A percentile compares a stretch with the other conserved stretches of the same genome.
Evolutionary conservation across 73 alveolate genomes (phyloP).

Genomic region (Paramecium tetraurelia): DNA sequence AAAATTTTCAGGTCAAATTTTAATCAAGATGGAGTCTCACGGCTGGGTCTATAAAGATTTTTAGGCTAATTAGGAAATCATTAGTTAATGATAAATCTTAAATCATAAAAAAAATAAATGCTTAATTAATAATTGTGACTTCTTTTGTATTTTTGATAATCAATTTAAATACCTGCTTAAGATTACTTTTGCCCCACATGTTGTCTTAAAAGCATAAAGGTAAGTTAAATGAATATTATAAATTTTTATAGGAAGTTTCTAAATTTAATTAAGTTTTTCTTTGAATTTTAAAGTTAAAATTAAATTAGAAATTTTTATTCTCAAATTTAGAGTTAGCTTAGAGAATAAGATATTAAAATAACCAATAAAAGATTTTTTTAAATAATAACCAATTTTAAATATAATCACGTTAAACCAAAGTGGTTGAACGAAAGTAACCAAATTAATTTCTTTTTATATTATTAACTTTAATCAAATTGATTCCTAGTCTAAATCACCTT

Average conservation of each 20-base stretch:
- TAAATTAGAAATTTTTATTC: too few relatives aligned
- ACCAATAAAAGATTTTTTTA: too few relatives aligned
- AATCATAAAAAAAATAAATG: neutral
- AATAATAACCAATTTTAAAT: too few relatives aligned
- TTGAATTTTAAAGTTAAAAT: too few relatives aligned
- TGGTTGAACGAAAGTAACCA: constrained; percentile 13
- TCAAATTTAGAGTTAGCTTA: too few relatives aligned
- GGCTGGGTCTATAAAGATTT: neutral
- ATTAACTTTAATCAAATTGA: neutral
- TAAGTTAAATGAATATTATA: neutral
- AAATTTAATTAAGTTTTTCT: too few relatives aligned
- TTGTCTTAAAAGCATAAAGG: too few relatives aligned
- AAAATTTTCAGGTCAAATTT: neutral
- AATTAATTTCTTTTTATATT: neutral
- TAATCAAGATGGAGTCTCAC: neutral
- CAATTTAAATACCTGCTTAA: neutral
- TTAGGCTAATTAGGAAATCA: neutral
- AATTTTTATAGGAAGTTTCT: too few relatives aligned
- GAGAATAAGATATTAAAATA: too few relatives aligned
- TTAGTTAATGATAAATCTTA: neutral
- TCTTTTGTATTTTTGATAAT: too few relatives aligned
- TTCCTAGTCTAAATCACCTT: constrained; percentile 15
- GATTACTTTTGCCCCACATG: neutral
- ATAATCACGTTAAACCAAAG: neutral
- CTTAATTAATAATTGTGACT: neutral